Evolutionary conservation across 208 protist species (phyloP), one percentile per base, ranked within the genome.

Genomic region (Acanthamoeba royreba): DNA sequence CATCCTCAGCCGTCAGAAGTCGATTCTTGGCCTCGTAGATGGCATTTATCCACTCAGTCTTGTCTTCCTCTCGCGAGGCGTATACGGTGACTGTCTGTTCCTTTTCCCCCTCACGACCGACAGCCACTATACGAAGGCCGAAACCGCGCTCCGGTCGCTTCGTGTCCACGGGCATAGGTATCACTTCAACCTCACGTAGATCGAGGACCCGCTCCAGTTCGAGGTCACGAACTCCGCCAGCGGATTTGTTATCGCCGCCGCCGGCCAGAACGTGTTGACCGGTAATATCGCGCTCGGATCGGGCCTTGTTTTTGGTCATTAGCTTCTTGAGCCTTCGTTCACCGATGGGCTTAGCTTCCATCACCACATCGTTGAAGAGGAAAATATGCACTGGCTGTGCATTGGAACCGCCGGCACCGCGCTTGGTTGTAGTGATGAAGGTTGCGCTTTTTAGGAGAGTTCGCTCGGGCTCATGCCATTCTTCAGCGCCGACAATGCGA

Each of bases 1-100:
- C 53, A 42, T 90, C 83, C n/a, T 58, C 83, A n/a, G 28, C 43
- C 11, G 47, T 38, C 47, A 90, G 8, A 13, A 90, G 83, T 5
- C 35, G 55, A 19, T 79, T 72, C 63, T 92, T 92, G 43, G 87
- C 55, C 43, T 92, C 58, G 45, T 69, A 69, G 87, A 92, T 92
- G 38, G 61, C 53, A 33, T 92, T 58, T n/a, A 92, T 79, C 87
- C 87, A 92, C 58, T 92, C 61, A 13, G 53, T 79, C 87, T 49
- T 74, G 58, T 74, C 58, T 45, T 92, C 87, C 46, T 92, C 87
- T 4, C 43, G 46, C 33, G 43, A 19, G 25, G 87, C 87, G 43
- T 58, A 92, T 31, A 92, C 45, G n/a, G 9, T 55, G 25, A 92
- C 28, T 11, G 43, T 19, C 87, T 92, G 87, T 58, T 47, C 87